Evolutionary conservation across 371 early-diverging fungal species (phyloP).

Genomic region (Syncephalastrum sp.): DNA sequence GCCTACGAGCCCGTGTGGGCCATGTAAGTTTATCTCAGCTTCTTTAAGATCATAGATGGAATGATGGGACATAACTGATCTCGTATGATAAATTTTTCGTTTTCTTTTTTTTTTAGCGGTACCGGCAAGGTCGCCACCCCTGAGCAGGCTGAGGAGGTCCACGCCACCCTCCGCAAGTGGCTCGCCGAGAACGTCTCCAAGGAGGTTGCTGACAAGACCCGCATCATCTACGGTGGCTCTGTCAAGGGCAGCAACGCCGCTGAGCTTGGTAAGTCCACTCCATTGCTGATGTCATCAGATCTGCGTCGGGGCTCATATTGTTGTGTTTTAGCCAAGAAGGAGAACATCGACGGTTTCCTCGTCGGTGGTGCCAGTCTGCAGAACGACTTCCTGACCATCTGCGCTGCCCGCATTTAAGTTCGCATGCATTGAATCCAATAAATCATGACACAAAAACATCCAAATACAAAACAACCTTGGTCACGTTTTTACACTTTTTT

Average conservation of each 20-base stretch:
- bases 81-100: neutral
- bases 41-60: neutral
- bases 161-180: conserved; percentile 88
- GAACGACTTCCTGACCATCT: conserved; percentile 79
- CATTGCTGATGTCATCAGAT: conserved; percentile 74
- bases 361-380: conserved; percentile 99
- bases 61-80: neutral
- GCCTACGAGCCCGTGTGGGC: conserved; percentile 99
- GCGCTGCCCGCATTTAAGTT: conserved; percentile 50
- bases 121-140: conserved; percentile 98
- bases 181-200: conserved; percentile 78
- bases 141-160: conserved; percentile 97
- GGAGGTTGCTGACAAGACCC: conserved; percentile 81
- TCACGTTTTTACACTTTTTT: no score
- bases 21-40: conserved; percentile 35
- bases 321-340: conserved; percentile 55
- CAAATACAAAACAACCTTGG: no score
- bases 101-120: conserved; percentile 52
- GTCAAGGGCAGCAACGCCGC: conserved; percentile 83
- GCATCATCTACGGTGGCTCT: conserved; percentile 97
- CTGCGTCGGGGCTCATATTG: conserved; percentile 22
- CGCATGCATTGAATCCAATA: neutral
- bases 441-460: no score
- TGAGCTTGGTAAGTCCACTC: conserved; percentile 66
- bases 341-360: conserved; percentile 98